phyloP scores from a whole-genome alignment of 495 filamentous ascomycete species.

The Lasiosphaeria miniovina region DNA sequence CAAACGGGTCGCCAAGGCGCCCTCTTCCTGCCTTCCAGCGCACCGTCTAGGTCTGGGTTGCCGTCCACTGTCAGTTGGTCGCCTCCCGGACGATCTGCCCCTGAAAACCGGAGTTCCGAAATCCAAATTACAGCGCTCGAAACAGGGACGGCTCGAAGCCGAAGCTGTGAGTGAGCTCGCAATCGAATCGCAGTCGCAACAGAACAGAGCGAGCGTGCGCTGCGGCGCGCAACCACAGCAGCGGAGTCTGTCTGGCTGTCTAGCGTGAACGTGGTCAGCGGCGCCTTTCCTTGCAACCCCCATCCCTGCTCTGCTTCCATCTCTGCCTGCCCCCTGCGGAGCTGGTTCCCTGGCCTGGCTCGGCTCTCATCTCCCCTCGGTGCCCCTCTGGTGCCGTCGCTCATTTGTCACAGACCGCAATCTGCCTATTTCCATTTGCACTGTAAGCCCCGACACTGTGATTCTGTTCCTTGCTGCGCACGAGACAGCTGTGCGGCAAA shows the following conservation, averaged over 20 bases:
- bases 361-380: conserved; percentile 15
- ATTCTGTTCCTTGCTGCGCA: conserved; percentile 29
- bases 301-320: background rate
- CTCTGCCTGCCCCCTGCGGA: background rate
- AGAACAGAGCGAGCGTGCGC: too few species aligned
- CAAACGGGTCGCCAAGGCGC: background rate
- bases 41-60: too few species aligned
- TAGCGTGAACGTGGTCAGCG: background rate
- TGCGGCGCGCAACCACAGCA: too few species aligned
- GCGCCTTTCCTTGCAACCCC: background rate
- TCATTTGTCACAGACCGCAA: conserved; percentile 41
- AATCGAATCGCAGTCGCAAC: too few species aligned
- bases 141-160: too few species aligned
- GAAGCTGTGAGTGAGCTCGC: too few species aligned
- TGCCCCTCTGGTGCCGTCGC: conserved; percentile 26
- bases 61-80: too few species aligned
- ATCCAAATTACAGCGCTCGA: too few species aligned
- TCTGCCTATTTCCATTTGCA: conserved; percentile 34
- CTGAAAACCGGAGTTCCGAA: too few species aligned
- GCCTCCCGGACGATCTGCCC: too few species aligned
- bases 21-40: too few species aligned
- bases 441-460: conserved; percentile 35
- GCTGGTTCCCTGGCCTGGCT: background rate
- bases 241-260: background rate
- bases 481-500: conserved; percentile 33